Evolutionary conservation across 208 protist genomes (phyloP), one percentile per base, ranked within the genome.

Genomic region (Wallacemonas sp.): DNA sequence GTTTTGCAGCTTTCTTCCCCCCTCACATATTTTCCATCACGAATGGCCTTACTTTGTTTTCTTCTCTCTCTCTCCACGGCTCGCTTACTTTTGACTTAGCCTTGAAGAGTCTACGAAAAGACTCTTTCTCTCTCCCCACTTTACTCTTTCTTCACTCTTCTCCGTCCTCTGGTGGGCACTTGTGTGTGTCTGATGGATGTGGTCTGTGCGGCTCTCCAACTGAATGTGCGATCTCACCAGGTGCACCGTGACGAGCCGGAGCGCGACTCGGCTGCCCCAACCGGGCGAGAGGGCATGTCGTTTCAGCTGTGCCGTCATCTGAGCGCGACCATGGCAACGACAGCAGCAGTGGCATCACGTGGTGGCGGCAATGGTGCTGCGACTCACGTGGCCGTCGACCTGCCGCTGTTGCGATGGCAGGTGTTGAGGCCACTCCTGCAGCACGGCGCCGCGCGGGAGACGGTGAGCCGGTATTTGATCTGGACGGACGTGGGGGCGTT

Each of bases 231-330:
- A 55, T 55, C 47, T 16, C 47, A 19, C 26, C 23, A 4, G 9
- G 24, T 19, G 11, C 5, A 17, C 12, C 24, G 5, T 0, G 47
- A 17, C 5, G 47, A 9, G 24, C n/a, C n/a, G n/a, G n/a, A n/a
- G n/a, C n/a, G n/a, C n/a, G n/a, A n/a, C n/a, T n/a, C n/a, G n/a
- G n/a, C n/a, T n/a, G n/a, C n/a, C n/a, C n/a, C n/a, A n/a, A n/a
- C n/a, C n/a, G n/a, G n/a, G n/a, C n/a, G n/a, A n/a, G n/a, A n/a
- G n/a, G n/a, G n/a, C n/a, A n/a, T n/a, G n/a, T 17, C 17, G 19
- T 55, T 55, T 17, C 47, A 55, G 26, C 47, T 55, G 47, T 55
- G 47, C 47, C 6, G 11, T 5, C 47, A 24, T 24, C 24, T 55
- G 24, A 55, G 47, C 17, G 5, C n/a, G n/a, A n/a, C n/a, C n/a